Percentiles rank a stretch among this genome's conserved stretches.
phyloP scores from a whole-genome alignment of 768 basidiomycete genomes.

The Termitomyces sp. region DNA sequence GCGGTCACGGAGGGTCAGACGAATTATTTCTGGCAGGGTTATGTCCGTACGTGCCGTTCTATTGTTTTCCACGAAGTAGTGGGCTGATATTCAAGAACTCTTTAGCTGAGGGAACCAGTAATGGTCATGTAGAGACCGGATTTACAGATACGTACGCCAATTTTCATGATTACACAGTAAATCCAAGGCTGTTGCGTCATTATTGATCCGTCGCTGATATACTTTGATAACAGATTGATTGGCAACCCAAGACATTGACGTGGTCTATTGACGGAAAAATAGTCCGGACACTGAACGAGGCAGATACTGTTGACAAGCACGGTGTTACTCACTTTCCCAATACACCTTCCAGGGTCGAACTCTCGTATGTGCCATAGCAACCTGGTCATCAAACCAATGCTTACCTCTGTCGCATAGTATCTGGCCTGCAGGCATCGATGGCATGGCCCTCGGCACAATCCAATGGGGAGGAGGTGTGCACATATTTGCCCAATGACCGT shows the following conservation, averaged over 20 bases:
- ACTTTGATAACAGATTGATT: conserved; percentile 59
- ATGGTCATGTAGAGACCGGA: conserved; percentile 45
- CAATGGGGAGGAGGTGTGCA: conserved; percentile 76
- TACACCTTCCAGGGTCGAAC: conserved; percentile 78
- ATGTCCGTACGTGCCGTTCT: conserved; percentile 47
- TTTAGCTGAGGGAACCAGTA: conserved; percentile 38
- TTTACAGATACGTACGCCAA: conserved; percentile 62
- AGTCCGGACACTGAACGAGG: conserved; percentile 65
- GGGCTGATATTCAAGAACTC: neutral
- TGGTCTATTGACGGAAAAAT: conserved; percentile 70
- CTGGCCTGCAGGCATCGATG: conserved; percentile 78
- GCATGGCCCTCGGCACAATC: conserved; percentile 63
- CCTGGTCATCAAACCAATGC: neutral
- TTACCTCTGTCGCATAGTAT: conserved; percentile 33
- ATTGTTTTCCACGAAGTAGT: neutral
- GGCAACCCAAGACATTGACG: conserved; percentile 64
- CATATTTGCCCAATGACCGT: neutral
- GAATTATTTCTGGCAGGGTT: conserved; percentile 78
- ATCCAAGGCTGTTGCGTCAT: conserved; percentile 19
- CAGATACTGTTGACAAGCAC: conserved; percentile 51
- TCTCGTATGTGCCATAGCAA: conserved; percentile 50
- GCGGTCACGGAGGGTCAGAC: conserved; percentile 65
- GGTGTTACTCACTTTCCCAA: conserved; percentile 65
- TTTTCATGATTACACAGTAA: conserved; percentile 75
- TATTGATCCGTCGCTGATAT: neutral